A percentile compares a stretch with the other conserved stretches of the same genome.
These are phyloP conservation scores for Coniochaeta sp. DNA, from an alignment of 2,329 filamentous ascomycete genomes.

Conservation along the genomic window DNA sequence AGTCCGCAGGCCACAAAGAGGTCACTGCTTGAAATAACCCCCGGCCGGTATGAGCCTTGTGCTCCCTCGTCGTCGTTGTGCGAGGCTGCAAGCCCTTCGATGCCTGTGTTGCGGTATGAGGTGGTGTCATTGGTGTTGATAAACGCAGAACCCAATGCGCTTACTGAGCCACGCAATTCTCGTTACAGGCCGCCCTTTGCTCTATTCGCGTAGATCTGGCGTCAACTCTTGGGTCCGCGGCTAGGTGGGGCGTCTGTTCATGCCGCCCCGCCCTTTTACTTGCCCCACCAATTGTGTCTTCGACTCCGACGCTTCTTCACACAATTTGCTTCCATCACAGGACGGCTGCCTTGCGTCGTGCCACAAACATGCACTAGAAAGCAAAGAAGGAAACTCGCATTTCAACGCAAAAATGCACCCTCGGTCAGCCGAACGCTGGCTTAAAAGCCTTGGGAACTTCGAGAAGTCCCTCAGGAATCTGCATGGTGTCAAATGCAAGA, in stretches of 20 bases:
- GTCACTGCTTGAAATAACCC: no score
- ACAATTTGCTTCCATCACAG: no score
- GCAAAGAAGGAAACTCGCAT: not conserved
- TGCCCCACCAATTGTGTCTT: no score
- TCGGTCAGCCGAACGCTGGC: not conserved
- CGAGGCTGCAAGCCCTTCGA: not conserved
- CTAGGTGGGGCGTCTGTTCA: not conserved
- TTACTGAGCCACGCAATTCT: slow-evolving; percentile 2
- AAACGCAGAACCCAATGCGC: not conserved
- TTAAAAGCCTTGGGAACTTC: not conserved
- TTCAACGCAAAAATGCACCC: not conserved
- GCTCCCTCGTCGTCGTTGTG: not conserved
- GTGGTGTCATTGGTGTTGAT: no score
- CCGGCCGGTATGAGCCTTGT: not conserved
- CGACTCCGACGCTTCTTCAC: no score
- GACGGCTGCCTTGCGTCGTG: no score
- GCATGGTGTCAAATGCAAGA: not conserved
- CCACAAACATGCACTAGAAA: not conserved
- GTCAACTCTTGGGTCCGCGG: not conserved
- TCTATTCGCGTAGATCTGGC: not conserved
- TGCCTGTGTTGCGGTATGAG: no score
- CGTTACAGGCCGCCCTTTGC: not conserved
- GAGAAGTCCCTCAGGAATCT: not conserved
- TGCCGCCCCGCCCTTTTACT: not conserved
- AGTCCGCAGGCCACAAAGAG: no score